A percentile compares a stretch with the other conserved stretches of the same genome.
Conservation (phyloP, 495 filamentous ascomycete genomes). For the Evansstolkia leycettana region DNA sequence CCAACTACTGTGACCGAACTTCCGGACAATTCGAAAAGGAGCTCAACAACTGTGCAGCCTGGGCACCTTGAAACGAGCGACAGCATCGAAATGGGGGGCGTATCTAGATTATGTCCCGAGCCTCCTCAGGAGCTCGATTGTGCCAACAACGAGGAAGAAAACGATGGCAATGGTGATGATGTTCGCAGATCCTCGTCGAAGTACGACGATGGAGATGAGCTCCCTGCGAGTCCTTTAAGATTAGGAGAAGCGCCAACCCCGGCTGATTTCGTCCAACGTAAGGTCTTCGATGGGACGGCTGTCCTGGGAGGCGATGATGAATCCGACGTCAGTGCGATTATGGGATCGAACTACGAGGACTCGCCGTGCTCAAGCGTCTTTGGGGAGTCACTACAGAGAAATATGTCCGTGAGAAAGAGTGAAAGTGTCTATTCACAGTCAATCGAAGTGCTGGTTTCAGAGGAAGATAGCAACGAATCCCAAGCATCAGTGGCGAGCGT, state of each 20-base stretch:
- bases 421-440: slow-evolving; percentile 3
- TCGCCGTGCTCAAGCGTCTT: slow-evolving; percentile 22
- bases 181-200: not conserved
- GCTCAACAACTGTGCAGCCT: slow-evolving; percentile 11
- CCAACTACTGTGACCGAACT: slow-evolving; percentile 15
- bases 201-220: not conserved
- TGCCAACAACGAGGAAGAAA: slow-evolving; percentile 11
- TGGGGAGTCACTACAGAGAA: slow-evolving; percentile 8
- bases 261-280: slow-evolving; percentile 1
- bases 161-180: not conserved
- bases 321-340: slow-evolving; percentile 25
- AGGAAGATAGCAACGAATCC: slow-evolving; percentile 10
- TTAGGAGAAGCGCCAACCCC: not conserved
- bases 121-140: slow-evolving; percentile 14
- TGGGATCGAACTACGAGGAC: slow-evolving; percentile 22
- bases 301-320: slow-evolving; percentile 13
- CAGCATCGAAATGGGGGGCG: slow-evolving; percentile 24
- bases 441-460: too few species aligned
- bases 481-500: too few species aligned
- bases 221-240: too few species aligned
- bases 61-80: slow-evolving; percentile 18
- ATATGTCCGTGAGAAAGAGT: slow-evolving; percentile 9
- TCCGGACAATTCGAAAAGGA: slow-evolving; percentile 17
- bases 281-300: slow-evolving; percentile 9
- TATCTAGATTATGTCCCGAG: slow-evolving; percentile 10